A percentile compares a stretch with the other conserved stretches of the same genome.
Evolutionary conservation across 1,284 basidiomycete genomes (phyloP).

Genomic region (Fistulinella cinereoalba): DNA sequence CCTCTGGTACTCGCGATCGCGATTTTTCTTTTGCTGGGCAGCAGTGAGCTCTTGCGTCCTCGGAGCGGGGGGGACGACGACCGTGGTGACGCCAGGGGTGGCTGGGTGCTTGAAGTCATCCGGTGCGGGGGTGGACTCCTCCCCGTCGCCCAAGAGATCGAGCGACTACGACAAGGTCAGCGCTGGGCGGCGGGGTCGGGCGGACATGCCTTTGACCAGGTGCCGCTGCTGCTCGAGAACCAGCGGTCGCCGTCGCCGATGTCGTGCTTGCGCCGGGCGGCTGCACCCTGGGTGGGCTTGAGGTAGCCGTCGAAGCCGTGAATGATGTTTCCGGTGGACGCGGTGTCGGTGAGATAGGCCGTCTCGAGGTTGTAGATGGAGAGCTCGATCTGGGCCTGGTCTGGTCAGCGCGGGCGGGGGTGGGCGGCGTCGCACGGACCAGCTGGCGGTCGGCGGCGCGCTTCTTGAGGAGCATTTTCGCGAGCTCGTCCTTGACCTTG

Average conservation of each 20-base stretch:
- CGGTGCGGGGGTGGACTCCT: slow-evolving; percentile 54
- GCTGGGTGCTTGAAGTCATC: slow-evolving; percentile 60
- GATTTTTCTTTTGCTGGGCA: slow-evolving; percentile 68
- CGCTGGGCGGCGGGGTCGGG: not conserved
- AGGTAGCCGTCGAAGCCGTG: slow-evolving; percentile 81
- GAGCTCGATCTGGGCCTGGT: slow-evolving; percentile 65
- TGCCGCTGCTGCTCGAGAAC: slow-evolving; percentile 75
- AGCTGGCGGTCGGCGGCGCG: slow-evolving; percentile 68
- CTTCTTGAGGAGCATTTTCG: slow-evolving; percentile 68
- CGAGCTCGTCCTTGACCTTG: slow-evolving; percentile 65
- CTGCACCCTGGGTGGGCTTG: slow-evolving; percentile 60
- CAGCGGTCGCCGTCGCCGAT: slow-evolving; percentile 72
- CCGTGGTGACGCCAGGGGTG: slow-evolving; percentile 66
- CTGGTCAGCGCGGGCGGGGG: not conserved
- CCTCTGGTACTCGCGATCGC: slow-evolving; percentile 73
- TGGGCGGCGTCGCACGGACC: slow-evolving; percentile 38
- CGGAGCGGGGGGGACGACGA: slow-evolving; percentile 71
- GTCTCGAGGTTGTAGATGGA: slow-evolving; percentile 74
- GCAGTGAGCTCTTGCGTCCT: slow-evolving; percentile 58
- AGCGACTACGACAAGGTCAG: slow-evolving; percentile 49
- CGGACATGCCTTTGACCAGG: slow-evolving; percentile 60
- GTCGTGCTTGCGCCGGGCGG: slow-evolving; percentile 65
- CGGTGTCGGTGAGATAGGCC: slow-evolving; percentile 70
- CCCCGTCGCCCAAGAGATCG: slow-evolving; percentile 70
- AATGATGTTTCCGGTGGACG: slow-evolving; percentile 78